Percentiles rank a stretch among this genome's conserved stretches.
Evolutionary conservation across 1,139 yeast species (phyloP).

Genomic region (Casaregolazyma suthepensis): DNA sequence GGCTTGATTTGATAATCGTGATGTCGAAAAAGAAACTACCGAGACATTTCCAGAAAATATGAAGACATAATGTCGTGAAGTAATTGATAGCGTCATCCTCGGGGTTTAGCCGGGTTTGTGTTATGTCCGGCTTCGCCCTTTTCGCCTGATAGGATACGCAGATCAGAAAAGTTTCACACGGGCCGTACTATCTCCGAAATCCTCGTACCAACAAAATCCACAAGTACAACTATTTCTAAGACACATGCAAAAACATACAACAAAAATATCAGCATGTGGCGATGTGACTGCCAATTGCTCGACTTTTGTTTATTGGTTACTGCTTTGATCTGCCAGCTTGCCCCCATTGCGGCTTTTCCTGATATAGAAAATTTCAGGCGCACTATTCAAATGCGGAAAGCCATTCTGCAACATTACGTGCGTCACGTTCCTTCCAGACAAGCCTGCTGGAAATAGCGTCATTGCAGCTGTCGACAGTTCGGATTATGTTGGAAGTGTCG

Average conservation of each 20-base stretch:
- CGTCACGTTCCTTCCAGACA: conserved; percentile 31
- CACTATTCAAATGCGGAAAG: conserved; percentile 14
- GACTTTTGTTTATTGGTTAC: not conserved
- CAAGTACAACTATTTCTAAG: not conserved
- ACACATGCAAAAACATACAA: not conserved
- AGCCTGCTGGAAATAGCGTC: conserved; percentile 27
- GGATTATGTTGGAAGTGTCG: conserved; percentile 41
- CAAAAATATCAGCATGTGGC: not conserved
- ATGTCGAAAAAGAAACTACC: not conserved
- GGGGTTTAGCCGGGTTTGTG: no score
- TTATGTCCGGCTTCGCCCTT: not conserved
- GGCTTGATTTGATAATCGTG: not conserved
- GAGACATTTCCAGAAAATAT: no score
- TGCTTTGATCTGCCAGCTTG: not conserved
- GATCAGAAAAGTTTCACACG: not conserved
- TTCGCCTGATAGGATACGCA: not conserved
- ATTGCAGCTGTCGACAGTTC: conserved; percentile 30
- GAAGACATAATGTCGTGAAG: no score
- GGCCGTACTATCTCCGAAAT: not conserved
- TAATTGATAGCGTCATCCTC: not conserved
- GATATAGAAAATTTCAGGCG: not conserved
- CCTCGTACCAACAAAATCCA: not conserved
- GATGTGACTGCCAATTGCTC: not conserved
- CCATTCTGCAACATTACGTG: conserved; percentile 31
- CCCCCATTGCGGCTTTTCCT: not conserved